phyloP scores from a whole-genome alignment of 768 basidiomycete genomes.

The Boletellus emodensis region DNA sequence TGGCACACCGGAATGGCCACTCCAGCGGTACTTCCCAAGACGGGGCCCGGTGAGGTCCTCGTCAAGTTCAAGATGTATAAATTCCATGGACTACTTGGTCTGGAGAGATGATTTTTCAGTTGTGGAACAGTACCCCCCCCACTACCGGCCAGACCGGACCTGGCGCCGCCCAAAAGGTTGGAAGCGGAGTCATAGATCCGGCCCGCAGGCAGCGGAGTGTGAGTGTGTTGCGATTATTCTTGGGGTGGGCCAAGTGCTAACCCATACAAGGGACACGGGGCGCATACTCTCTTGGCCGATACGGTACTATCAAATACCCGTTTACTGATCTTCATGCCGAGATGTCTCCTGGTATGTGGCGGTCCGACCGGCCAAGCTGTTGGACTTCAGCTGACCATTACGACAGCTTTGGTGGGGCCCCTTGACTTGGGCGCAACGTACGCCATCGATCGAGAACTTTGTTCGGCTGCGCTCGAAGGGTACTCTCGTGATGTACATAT shows the following conservation, averaged over 20 bases:
- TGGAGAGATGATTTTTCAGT: constrained; percentile 5
- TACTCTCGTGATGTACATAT: background rate
- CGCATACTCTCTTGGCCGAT: constrained; percentile 37
- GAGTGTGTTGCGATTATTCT: constrained; percentile 1
- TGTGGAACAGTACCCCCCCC: constrained; percentile 37
- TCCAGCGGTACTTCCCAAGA: constrained; percentile 23
- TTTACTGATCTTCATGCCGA: too few relatives aligned
- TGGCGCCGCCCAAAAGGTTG: constrained; percentile 36
- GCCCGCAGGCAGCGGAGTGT: constrained; percentile 36
- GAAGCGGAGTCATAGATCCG: constrained; percentile 32
- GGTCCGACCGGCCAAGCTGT: constrained; percentile 32
- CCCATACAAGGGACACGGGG: constrained; percentile 25
- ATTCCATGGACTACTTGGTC: constrained; percentile 38
- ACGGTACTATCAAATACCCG: constrained; percentile 18
- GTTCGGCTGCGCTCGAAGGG: constrained; percentile 9
- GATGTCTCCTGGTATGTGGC: constrained; percentile 6
- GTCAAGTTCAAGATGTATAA: constrained; percentile 43
- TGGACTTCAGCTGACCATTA: constrained; percentile 34
- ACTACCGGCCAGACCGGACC: constrained; percentile 36
- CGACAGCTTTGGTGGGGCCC: constrained; percentile 32
- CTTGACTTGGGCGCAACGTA: constrained; percentile 36
- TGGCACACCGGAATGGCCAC: too few relatives aligned
- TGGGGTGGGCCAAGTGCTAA: background rate
- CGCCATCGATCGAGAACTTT: constrained; percentile 30
- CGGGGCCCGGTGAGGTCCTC: constrained; percentile 41